Evolutionary conservation across 306 rosid genomes (phyloP).

Genomic region (Comarum palustre): DNA sequence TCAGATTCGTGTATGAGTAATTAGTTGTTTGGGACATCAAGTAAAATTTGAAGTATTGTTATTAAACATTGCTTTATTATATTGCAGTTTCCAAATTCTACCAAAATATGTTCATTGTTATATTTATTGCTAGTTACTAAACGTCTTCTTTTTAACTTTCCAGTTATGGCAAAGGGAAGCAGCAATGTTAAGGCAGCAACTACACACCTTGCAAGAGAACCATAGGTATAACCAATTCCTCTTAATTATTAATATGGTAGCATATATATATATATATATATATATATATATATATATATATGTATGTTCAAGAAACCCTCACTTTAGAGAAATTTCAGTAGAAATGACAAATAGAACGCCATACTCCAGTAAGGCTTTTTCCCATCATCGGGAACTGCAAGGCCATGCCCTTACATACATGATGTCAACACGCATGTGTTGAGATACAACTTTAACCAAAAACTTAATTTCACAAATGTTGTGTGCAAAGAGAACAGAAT

Average conservation of each 20-base stretch:
- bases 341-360: neutral
- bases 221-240: conserved; percentile 52
- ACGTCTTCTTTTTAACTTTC: conserved; percentile 22
- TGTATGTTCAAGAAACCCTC: neutral
- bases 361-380: neutral
- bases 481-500: neutral
- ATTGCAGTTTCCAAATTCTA: neutral
- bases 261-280: neutral
- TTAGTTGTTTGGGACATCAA: neutral
- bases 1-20: neutral
- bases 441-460: neutral
- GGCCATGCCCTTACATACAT: neutral
- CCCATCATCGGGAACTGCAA: neutral
- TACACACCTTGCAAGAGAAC: conserved; percentile 71
- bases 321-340: neutral
- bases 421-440: neutral
- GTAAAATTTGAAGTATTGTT: neutral
- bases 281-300: no score
- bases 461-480: neutral
- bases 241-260: neutral
- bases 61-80: neutral
- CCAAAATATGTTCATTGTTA: neutral
- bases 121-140: conserved; percentile 20
- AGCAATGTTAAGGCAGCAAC: conserved; percentile 72
- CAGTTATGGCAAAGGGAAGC: conserved; percentile 94